phyloP scores from a whole-genome alignment of 352 stramenopile genomes.

The Pelagophyceae sp. region DNA sequence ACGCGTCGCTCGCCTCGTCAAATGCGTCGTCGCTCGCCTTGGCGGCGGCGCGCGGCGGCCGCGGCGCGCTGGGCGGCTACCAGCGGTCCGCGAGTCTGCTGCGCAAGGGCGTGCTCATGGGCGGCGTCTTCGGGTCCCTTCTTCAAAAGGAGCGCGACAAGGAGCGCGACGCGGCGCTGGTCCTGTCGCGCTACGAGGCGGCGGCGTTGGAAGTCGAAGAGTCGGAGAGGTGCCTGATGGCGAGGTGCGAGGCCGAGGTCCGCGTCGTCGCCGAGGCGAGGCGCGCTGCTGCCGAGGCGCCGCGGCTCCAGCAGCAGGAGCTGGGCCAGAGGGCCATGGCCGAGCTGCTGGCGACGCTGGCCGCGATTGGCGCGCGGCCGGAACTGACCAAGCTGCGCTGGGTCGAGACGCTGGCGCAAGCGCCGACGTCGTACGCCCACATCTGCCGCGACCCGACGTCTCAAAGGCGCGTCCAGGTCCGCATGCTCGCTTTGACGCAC shows the following conservation, averaged over 20 bases:
- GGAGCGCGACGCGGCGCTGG: neutral
- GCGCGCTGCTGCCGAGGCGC: neutral
- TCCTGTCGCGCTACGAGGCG: neutral
- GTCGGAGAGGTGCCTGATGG: neutral
- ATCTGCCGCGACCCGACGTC: neutral
- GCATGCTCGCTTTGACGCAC: neutral
- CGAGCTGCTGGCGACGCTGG: neutral
- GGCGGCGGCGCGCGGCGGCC: no score
- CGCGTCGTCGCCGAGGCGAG: neutral
- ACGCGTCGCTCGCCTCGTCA: no score
- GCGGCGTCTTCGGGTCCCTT: no score
- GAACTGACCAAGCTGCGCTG: neutral
- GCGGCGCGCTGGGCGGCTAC: no score
- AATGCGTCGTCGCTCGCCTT: no score
- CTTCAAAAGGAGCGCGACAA: neutral
- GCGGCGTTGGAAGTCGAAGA: neutral
- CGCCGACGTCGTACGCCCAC: neutral
- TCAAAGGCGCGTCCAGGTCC: neutral
- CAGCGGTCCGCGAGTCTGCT: no score
- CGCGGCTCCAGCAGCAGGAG: neutral
- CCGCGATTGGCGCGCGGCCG: neutral
- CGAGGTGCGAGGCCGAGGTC: neutral
- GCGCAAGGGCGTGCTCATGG: no score
- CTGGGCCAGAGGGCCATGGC: neutral
- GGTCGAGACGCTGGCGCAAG: neutral